Evolutionary conservation across 495 filamentous ascomycete genomes (phyloP), one percentile per base, ranked within the genome.

Genomic region (Tuber borchii): DNA sequence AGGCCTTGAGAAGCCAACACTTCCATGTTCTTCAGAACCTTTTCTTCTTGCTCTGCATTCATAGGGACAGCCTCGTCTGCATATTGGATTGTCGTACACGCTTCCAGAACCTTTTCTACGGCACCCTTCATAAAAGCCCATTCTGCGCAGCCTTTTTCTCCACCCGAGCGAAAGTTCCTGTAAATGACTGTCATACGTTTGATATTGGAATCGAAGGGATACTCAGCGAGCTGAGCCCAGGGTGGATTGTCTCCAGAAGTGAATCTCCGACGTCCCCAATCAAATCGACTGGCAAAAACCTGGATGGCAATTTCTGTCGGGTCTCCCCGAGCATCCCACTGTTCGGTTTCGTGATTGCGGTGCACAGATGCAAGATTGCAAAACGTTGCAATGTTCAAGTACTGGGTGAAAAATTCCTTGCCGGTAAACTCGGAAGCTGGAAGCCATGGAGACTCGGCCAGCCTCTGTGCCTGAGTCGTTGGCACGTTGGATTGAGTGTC

Each of bases 291-390:
- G 7, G 90, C 87, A 78, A 92, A 90, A 2, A 92, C 90, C 79
- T 92, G 90, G 73, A 92, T 89, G 16, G 90, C 90, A 76, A 91
- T 90, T 76, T 92, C 90, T 0, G 90, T 92, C 10, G 90, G 90
- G 74, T 91, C 90, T 34, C 90, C 90, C 42, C 87, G 87, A 42
- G 89, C 88, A 73, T 87, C 85, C 90, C 90, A 92, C 75, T 85
- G 84, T 5, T 85, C 83, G 19, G 85, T 82, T 20, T 87, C 84
- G 26, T 84, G 80, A 12, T 84, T 83, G 71, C 86, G 81, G 74
- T 87, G 85, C 6, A 91, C 85, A 72, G 86, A 87, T 26, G 90
- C 90, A 26, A 92, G 86, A 75, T 92, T 92, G 26, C 89, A 90
- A 75, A 92, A 88, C 1, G 90, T 87, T 37, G 88, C 87, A 56